Percentiles rank a stretch among this genome's conserved stretches.
These are phyloP conservation scores for Parachlorella kessleri DNA, from an alignment of 139 green algal species.

Conservation along the genomic window DNA sequence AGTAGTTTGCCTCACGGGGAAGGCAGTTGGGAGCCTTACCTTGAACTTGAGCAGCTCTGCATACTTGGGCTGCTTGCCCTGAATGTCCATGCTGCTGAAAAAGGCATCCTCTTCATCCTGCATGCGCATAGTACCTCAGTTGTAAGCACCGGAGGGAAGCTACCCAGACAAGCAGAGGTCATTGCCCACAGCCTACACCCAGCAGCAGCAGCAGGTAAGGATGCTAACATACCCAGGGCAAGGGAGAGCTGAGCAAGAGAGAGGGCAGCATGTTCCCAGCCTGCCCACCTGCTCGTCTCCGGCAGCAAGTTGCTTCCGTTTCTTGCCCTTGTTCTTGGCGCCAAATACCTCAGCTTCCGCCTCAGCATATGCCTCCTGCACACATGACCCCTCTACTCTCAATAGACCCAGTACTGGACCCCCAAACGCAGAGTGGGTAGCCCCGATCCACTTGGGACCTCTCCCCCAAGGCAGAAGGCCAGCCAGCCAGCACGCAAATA, in stretches of 20 bases:
- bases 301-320: constrained; percentile 3
- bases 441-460: not conserved
- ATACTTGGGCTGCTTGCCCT: constrained; percentile 64
- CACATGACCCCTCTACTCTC: no score
- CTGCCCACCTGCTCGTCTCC: not conserved
- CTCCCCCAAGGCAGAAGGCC: no score
- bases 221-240: no score
- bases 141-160: no score
- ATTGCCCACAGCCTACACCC: no score
- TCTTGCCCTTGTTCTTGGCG: constrained; percentile 37
- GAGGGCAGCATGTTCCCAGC: not conserved
- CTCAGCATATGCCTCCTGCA: constrained; percentile 57
- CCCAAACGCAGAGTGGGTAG: not conserved
- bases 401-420: no score
- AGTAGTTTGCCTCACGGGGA: no score
- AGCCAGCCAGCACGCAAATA: no score
- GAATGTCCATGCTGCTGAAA: constrained; percentile 35
- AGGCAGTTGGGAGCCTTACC: constrained; percentile 35
- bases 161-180: no score
- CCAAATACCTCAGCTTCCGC: constrained; percentile 60
- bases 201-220: no score
- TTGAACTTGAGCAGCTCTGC: constrained; percentile 88
- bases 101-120: constrained; percentile 53
- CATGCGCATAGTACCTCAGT: no score
- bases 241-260: no score